A percentile compares a stretch with the other conserved stretches of the same genome.
phyloP scores from a whole-genome alignment of 345 rosid species.

The Salix exigua region DNA sequence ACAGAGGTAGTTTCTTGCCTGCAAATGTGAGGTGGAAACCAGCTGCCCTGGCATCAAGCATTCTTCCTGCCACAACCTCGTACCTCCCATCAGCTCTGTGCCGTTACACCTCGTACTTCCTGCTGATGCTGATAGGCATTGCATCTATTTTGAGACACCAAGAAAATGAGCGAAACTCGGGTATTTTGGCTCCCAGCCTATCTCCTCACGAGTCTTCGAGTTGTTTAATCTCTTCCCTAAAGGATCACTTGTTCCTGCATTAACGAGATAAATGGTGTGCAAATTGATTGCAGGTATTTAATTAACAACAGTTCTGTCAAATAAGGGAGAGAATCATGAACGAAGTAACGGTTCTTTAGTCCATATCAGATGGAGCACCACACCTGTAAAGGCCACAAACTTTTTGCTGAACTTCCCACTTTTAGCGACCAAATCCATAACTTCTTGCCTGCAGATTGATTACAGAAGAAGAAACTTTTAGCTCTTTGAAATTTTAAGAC shows the following conservation, averaged over 20 bases:
- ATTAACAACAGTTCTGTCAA: not conserved
- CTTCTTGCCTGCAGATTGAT: constrained; percentile 61
- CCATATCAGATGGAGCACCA: constrained; percentile 17
- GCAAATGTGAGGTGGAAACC: not conserved
- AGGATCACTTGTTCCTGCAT: constrained; percentile 77
- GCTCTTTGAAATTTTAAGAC: not conserved
- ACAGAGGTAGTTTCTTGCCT: too few relatives aligned
- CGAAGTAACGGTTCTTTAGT: not conserved
- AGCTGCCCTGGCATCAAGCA: too few relatives aligned
- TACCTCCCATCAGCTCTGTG: not conserved
- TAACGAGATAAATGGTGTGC: not conserved
- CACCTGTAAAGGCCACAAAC: constrained; percentile 76
- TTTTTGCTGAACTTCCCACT: constrained; percentile 68
- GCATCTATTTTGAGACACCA: constrained; percentile 32
- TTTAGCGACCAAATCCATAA: constrained; percentile 77
- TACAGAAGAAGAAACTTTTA: not conserved
- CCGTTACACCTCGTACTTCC: not conserved
- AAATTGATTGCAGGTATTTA: not conserved
- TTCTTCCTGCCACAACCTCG: not conserved
- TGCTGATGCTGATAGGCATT: too few relatives aligned
- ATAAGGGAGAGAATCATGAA: not conserved
- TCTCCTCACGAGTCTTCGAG: constrained; percentile 58
- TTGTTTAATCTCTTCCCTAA: constrained; percentile 86
- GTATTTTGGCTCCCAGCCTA: constrained; percentile 90
- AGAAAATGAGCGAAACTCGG: constrained; percentile 78